Evolutionary conservation across 1,284 basidiomycete genomes (phyloP), one percentile per base, ranked within the genome.

Genomic region (Apiotrichum veenhuisii): DNA sequence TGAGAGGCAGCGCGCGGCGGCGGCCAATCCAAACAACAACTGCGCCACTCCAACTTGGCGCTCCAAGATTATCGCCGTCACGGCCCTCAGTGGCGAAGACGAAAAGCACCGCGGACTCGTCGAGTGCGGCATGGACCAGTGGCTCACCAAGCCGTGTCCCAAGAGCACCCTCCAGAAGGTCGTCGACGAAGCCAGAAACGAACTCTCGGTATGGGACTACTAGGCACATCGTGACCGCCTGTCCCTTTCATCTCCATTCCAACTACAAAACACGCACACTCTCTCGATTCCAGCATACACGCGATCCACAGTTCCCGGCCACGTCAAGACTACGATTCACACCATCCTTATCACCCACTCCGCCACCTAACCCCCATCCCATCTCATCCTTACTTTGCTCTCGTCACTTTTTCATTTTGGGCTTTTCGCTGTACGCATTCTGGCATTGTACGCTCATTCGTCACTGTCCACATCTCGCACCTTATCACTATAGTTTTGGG

Each of bases 51-150:
- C 60, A 8, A 49, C 48, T 7, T 5, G 30, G 1, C 45, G 58
- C 12, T 66, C 69, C n/a, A 68, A 66, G 57, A 74, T 77, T 43
- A 71, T 77, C 48, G 75, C 75, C n/a, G 71, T 77, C 17, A 76
- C 75, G 1, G 75, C 75, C 2, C 59, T 77, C 54, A 64, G 62
- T 9, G 66, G 68, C 22, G 73, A 77, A 38, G 67, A 68, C 33
- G 72, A 75, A 49, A 62, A 64, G 15, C 60, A 64, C 18, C 63
- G 67, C 17, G 75, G 75, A 5, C 50, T 73, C 25, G 64, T 70
- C 46, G 74, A 75, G 66, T 72, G 61, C 44, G 71, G 70, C n/a
- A 70, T 75, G 30, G 71, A 75, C 49, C 50, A 58, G 36, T 75
- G 73, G 73, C 57, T 66, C 46, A 68, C 66, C 22, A 75, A 75